Percentiles rank a stretch among this genome's conserved stretches.
Evolutionary conservation across 2,329 filamentous ascomycete genomes (phyloP).

Genomic region (Trichoderma polysporum): DNA sequence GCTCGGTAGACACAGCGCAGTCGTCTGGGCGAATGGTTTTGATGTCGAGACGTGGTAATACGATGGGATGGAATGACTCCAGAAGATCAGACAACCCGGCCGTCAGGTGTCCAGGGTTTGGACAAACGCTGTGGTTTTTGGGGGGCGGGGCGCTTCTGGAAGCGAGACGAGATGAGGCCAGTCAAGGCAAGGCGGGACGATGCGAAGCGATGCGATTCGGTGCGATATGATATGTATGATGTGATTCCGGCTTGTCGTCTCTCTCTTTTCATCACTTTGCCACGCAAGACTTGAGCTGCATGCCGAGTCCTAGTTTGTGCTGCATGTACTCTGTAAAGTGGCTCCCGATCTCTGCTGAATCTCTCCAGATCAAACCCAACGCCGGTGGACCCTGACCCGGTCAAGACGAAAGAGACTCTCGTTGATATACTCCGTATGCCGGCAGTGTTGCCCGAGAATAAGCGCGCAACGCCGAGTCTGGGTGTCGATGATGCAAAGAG

Average conservation of each 20-base stretch:
- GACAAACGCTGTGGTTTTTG: not conserved
- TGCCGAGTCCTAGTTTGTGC: not conserved
- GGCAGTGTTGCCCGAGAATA: too few species aligned
- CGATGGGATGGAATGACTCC: not conserved
- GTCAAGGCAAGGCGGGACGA: not conserved
- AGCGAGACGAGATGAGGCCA: slow-evolving; percentile 4
- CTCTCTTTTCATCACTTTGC: not conserved
- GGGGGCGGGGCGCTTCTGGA: slow-evolving; percentile 10
- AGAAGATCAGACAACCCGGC: not conserved
- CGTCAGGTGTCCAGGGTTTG: slow-evolving; percentile 1
- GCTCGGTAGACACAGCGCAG: not conserved
- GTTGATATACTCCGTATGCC: too few species aligned
- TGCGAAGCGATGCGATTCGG: not conserved
- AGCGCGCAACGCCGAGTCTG: not conserved
- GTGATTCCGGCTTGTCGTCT: not conserved
- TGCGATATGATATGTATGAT: not conserved
- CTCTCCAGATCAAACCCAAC: not conserved
- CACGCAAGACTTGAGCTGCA: not conserved
- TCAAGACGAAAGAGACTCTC: not conserved
- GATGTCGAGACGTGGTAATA: not conserved
- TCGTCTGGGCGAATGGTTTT: not conserved
- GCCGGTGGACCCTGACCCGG: not conserved
- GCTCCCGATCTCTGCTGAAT: not conserved
- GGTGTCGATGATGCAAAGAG: not conserved
- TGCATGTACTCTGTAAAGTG: slow-evolving; percentile 2